These are phyloP conservation scores for Ophiocordyceps camponoti-leonardi DNA, from an alignment of 2,329 filamentous ascomycete species.

Conservation along the genomic window DNA sequence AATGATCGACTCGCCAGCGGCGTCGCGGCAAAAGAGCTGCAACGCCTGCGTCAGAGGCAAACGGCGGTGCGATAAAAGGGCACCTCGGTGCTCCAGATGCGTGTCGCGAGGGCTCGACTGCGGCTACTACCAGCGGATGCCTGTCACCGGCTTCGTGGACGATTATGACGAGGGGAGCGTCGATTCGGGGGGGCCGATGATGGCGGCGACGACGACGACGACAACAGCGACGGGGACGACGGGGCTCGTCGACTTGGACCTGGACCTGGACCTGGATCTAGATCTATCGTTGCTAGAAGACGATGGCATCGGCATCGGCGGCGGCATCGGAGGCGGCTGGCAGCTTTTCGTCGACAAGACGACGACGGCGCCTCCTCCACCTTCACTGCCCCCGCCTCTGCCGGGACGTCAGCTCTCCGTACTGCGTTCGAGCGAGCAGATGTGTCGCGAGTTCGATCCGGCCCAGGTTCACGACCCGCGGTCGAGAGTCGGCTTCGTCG, in stretches of 20 bases:
- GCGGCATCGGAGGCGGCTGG: too few species aligned
- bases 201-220: neutral
- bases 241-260: slow-evolving; percentile 17
- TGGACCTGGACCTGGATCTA: slow-evolving; percentile 19
- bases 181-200: slow-evolving; percentile 6
- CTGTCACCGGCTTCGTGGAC: slow-evolving; percentile 1
- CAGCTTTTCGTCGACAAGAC: slow-evolving; percentile 9
- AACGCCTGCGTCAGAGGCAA: slow-evolving; percentile 30
- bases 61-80: slow-evolving; percentile 27
- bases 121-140: slow-evolving; percentile 21
- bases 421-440: slow-evolving; percentile 6
- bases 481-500: slow-evolving; percentile 16
- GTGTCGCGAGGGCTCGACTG: slow-evolving; percentile 22
- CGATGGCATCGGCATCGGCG: slow-evolving; percentile 11
- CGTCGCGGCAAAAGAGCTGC: slow-evolving; percentile 33
- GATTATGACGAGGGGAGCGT: neutral
- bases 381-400: slow-evolving; percentile 3
- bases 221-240: neutral
- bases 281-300: slow-evolving; percentile 4
- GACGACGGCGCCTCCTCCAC: slow-evolving; percentile 14
- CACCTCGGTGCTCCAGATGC: slow-evolving; percentile 24
- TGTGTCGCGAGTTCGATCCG: slow-evolving; percentile 11
- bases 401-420: slow-evolving; percentile 14
- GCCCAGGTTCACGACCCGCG: slow-evolving; percentile 18
- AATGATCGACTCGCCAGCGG: slow-evolving; percentile 8